phyloP scores from a whole-genome alignment of 23 red algal species.

The Porphyridium purpureum region DNA sequence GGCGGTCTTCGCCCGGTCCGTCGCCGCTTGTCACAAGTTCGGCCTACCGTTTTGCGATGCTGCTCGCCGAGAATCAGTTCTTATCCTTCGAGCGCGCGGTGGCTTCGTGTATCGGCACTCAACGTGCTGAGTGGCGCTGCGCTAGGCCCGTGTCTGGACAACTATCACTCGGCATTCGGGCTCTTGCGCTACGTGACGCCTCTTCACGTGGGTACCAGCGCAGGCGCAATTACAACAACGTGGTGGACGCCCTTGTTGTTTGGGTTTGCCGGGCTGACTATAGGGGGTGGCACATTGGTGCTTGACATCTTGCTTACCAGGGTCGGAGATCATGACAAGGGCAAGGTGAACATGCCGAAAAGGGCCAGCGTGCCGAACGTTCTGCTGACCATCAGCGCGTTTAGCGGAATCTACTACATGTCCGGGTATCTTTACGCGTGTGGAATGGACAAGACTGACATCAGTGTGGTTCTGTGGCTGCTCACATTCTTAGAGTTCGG shows the following conservation, averaged over 20 bases:
- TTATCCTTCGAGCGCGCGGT: too few relatives aligned
- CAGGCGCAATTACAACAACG: conserved; percentile 4
- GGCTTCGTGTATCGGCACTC: too few relatives aligned
- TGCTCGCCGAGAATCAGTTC: too few relatives aligned
- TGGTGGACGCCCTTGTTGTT: conserved; percentile 4
- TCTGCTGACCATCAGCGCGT: conserved; percentile 1
- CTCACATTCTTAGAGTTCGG: too few relatives aligned
- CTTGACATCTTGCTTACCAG: background rate
- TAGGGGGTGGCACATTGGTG: conserved; percentile 1
- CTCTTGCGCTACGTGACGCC: conserved; percentile 3
- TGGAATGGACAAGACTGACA: too few relatives aligned
- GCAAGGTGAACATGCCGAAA: background rate
- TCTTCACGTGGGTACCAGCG: background rate
- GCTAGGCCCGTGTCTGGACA: background rate
- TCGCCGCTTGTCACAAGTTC: too few relatives aligned
- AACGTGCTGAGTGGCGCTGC: background rate
- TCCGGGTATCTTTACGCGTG: background rate
- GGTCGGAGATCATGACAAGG: background rate
- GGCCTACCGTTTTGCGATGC: too few relatives aligned
- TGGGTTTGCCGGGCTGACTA: conserved; percentile 3
- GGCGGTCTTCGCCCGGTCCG: too few relatives aligned
- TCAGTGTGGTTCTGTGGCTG: too few relatives aligned
- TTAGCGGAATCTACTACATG: background rate
- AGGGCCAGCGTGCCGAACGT: background rate
- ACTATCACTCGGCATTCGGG: background rate